phyloP scores from a whole-genome alignment of 2,329 filamentous ascomycete genomes.

The Huntiella decipiens region DNA sequence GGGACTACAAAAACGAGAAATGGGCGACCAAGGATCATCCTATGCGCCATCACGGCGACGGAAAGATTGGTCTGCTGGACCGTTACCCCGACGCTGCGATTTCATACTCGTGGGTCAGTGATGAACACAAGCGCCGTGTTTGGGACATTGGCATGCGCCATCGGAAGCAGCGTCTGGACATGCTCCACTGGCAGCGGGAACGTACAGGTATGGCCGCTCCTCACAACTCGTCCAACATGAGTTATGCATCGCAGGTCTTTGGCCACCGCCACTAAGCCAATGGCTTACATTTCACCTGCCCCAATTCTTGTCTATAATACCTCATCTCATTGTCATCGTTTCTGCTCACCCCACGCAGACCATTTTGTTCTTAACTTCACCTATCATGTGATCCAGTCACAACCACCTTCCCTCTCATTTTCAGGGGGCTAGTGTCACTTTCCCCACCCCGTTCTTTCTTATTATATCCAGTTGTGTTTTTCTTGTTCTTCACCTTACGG shows the following conservation, averaged over 20 bases:
- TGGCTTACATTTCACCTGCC: not conserved
- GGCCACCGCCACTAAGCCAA: not conserved
- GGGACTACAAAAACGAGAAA: slow-evolving; percentile 21
- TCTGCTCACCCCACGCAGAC: no score
- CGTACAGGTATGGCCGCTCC: no score
- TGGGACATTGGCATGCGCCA: slow-evolving; percentile 19
- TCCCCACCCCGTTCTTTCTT: no score
- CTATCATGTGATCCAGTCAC: no score
- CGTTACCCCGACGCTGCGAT: slow-evolving; percentile 30
- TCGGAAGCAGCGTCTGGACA: slow-evolving; percentile 5
- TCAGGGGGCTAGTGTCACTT: no score
- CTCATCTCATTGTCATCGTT: not conserved
- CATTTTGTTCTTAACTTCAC: no score
- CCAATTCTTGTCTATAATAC: slow-evolving; percentile 1
- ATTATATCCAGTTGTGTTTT: no score
- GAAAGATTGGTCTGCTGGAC: slow-evolving; percentile 16
- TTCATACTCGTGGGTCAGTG: slow-evolving; percentile 26
- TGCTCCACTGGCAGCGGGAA: not conserved
- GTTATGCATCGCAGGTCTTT: not conserved
- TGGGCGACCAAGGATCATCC: slow-evolving; percentile 6
- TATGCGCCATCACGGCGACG: slow-evolving; percentile 15
- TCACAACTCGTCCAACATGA: no score
- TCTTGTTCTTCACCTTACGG: no score
- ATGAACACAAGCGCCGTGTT: slow-evolving; percentile 21
- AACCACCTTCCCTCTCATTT: no score